A percentile compares a stretch with the other conserved stretches of the same genome.
Evolutionary conservation across 2,329 filamentous ascomycete genomes (phyloP).

Genomic region (Drechmeria coniospora): DNA sequence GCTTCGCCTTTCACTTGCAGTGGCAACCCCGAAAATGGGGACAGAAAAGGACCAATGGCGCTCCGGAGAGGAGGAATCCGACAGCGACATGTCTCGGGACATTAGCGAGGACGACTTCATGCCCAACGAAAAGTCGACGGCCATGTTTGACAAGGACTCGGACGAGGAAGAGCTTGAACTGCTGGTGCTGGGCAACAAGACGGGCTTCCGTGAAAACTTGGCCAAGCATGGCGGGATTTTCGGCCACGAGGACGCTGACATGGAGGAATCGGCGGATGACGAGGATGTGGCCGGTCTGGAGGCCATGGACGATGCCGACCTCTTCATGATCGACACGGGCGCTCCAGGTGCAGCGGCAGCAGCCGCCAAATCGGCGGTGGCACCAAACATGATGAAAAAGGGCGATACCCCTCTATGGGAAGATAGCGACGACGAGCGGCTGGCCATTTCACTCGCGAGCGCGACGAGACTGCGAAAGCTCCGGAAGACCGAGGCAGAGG

Average conservation of each 20-base stretch:
- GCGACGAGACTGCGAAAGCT: constrained; percentile 69
- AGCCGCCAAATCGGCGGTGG: constrained; percentile 11
- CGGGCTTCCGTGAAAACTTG: constrained; percentile 64
- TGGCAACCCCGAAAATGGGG: constrained; percentile 13
- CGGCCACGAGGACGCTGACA: constrained; percentile 26
- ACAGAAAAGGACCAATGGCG: constrained; percentile 14
- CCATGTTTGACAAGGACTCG: constrained; percentile 52
- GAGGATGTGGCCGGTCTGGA: constrained; percentile 39
- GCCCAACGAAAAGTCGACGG: constrained; percentile 13
- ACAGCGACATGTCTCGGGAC: constrained; percentile 13
- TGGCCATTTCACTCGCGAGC: constrained; percentile 67
- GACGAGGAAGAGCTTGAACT: constrained; percentile 77
- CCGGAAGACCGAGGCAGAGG: constrained; percentile 64
- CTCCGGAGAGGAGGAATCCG: constrained; percentile 13
- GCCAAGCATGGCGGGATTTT: constrained; percentile 24
- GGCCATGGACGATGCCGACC: constrained; percentile 56
- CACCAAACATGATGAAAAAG: constrained; percentile 8
- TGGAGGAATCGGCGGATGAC: constrained; percentile 19
- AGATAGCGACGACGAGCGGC: constrained; percentile 86
- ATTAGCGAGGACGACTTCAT: constrained; percentile 13
- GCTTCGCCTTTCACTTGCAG: constrained; percentile 1
- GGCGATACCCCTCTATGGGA: constrained; percentile 57
- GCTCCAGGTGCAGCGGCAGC: constrained; percentile 24
- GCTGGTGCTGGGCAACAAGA: constrained; percentile 74
- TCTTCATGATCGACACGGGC: constrained; percentile 72